These are phyloP conservation scores for Pisolithus albus DNA, from an alignment of 768 basidiomycete genomes.

Conservation along the genomic window DNA sequence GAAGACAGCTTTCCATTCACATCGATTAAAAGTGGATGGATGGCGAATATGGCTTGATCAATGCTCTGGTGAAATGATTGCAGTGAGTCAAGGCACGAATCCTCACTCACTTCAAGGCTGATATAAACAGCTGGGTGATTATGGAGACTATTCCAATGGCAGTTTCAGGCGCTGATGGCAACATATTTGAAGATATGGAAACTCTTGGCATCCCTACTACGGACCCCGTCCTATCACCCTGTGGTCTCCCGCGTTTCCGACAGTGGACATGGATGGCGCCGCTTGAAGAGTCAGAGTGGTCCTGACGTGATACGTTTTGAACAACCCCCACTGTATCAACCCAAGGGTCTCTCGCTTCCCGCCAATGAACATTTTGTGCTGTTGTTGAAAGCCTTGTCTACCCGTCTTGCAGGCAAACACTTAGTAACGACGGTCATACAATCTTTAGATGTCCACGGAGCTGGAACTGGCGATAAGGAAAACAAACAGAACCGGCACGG, in stretches of 20 bases:
- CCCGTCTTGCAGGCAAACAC: neutral
- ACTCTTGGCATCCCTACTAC: no score
- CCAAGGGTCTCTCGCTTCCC: neutral
- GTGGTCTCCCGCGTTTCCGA: neutral
- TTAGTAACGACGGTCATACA: neutral
- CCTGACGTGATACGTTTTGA: no score
- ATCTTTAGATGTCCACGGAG: neutral
- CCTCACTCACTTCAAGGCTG: neutral
- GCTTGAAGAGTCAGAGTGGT: no score
- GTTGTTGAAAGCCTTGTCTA: neutral
- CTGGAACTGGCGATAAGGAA: no score
- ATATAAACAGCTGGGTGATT: neutral
- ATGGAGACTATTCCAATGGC: neutral
- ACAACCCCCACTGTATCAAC: neutral
- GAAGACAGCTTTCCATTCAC: neutral
- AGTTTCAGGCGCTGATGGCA: neutral
- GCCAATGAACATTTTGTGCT: neutral
- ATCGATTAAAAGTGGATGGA: no score
- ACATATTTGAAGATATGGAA: neutral
- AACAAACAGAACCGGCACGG: neutral
- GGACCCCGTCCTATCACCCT: neutral
- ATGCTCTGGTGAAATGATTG: neutral
- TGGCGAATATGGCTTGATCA: no score
- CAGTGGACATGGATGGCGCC: no score
- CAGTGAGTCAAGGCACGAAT: neutral